Evolutionary conservation across 2,329 filamentous ascomycete species (phyloP).

Genomic region (Calycina marina): DNA sequence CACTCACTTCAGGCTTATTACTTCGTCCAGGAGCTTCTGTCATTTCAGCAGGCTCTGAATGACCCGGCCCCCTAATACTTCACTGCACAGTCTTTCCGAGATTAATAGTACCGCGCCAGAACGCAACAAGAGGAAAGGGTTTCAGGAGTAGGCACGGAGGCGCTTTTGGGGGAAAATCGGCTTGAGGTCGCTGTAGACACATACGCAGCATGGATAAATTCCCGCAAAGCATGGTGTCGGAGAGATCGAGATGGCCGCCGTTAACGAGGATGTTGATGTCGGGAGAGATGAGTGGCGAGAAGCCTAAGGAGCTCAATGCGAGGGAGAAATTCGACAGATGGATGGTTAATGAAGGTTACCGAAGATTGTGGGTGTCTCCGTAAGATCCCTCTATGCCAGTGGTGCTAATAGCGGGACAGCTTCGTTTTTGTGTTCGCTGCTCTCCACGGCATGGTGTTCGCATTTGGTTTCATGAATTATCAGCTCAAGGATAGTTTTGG

Average conservation of each 20-base stretch:
- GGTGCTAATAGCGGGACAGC: conserved; percentile 30
- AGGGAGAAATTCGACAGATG: conserved; percentile 67
- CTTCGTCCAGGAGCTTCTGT: conserved; percentile 17
- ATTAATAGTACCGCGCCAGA: too few relatives aligned
- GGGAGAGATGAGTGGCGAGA: conserved; percentile 66
- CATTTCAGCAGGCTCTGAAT: conserved; percentile 25
- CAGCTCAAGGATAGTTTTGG: conserved; percentile 62
- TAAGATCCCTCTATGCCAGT: conserved; percentile 2
- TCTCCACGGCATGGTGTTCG: conserved; percentile 62
- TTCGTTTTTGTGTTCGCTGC: conserved; percentile 65
- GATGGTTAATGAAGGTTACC: conserved; percentile 83
- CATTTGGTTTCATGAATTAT: conserved; percentile 70
- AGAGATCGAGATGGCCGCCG: conserved; percentile 70
- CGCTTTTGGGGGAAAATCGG: conserved; percentile 11
- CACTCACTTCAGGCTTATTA: conserved; percentile 10
- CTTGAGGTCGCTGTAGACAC: conserved; percentile 18
- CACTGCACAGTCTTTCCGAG: conserved; percentile 7
- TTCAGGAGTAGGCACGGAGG: conserved; percentile 5
- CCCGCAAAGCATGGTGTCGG: too few relatives aligned
- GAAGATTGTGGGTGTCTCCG: conserved; percentile 49
- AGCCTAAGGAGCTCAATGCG: conserved; percentile 49
- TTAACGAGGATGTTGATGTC: conserved; percentile 72
- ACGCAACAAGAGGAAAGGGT: conserved; percentile 2
- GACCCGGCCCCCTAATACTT: conserved; percentile 16
- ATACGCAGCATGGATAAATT: conserved; percentile 13